These are phyloP conservation scores for Carpinus fangiana DNA, from an alignment of 306 rosid genomes.

Conservation along the genomic window DNA sequence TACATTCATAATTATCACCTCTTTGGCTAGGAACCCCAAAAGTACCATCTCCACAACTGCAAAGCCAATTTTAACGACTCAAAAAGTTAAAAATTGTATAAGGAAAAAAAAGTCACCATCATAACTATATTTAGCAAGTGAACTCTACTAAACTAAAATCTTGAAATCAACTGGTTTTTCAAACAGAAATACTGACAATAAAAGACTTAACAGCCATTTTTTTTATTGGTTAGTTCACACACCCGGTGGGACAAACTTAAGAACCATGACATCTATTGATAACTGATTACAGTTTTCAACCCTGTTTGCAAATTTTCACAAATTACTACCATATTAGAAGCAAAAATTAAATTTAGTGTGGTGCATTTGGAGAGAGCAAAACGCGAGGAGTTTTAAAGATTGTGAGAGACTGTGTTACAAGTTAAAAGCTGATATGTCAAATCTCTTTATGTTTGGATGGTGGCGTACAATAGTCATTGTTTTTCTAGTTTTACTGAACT, in stretches of 20 bases:
- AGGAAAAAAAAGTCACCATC: background rate
- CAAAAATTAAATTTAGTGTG: background rate
- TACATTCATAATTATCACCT: conserved; percentile 99
- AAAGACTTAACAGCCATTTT: background rate
- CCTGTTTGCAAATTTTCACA: background rate
- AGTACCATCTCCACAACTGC: conserved; percentile 96
- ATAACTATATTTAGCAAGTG: background rate
- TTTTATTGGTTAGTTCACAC: too few relatives aligned
- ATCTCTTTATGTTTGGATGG: too few relatives aligned
- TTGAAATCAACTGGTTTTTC: background rate
- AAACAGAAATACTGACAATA: background rate
- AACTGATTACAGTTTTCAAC: background rate
- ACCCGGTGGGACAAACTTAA: too few relatives aligned
- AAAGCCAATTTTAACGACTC: conserved; percentile 32
- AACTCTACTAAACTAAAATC: background rate
- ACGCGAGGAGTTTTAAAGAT: too few relatives aligned
- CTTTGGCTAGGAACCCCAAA: conserved; percentile 96
- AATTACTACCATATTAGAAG: background rate
- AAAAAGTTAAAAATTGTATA: conserved; percentile 17
- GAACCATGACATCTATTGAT: background rate
- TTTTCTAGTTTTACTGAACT: too few relatives aligned
- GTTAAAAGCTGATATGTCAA: too few relatives aligned
- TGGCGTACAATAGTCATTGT: too few relatives aligned
- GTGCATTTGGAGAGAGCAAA: too few relatives aligned
- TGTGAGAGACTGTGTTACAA: too few relatives aligned